Conservation (phyloP, 805 yeast species). For the Ogataea pignaliae region DNA sequence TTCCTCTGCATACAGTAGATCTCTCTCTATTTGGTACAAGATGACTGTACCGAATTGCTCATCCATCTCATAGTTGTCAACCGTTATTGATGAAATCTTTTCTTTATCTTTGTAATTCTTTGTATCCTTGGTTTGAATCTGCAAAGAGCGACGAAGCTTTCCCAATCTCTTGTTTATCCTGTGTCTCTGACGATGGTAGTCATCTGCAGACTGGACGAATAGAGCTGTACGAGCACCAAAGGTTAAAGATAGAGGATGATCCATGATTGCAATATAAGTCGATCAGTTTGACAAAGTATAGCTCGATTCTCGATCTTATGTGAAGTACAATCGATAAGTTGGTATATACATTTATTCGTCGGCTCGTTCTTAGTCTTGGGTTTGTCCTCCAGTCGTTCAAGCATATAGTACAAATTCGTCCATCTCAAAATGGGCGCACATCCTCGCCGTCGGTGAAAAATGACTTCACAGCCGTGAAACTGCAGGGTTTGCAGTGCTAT, state of each 20-base stretch:
- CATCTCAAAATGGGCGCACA: too few species aligned
- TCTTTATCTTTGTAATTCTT: constrained; percentile 51
- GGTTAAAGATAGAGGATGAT: constrained; percentile 43
- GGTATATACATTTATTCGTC: constrained; percentile 1
- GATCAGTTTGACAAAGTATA: too few species aligned
- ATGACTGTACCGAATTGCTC: constrained; percentile 51
- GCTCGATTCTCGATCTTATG: too few species aligned
- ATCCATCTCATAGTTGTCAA: constrained; percentile 48
- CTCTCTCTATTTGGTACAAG: constrained; percentile 74
- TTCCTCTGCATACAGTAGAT: constrained; percentile 65
- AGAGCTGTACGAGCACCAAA: constrained; percentile 57
- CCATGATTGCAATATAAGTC: constrained; percentile 26
- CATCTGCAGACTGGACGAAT: constrained; percentile 62
- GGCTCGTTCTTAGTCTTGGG: too few species aligned
- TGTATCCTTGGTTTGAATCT: constrained; percentile 62
- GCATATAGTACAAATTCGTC: too few species aligned
- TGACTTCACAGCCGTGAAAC: too few species aligned
- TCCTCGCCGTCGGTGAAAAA: too few species aligned
- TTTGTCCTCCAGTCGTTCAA: too few species aligned
- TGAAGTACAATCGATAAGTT: neutral
- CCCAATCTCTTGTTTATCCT: constrained; percentile 56
- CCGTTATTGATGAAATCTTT: constrained; percentile 40
- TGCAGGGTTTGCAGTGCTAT: too few species aligned
- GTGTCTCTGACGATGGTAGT: constrained; percentile 64
- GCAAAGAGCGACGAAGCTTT: constrained; percentile 60